A percentile compares a stretch with the other conserved stretches of the same genome.
These are phyloP conservation scores for Amanita rimosa DNA, from an alignment of 768 basidiomycete species.

Conservation along the genomic window DNA sequence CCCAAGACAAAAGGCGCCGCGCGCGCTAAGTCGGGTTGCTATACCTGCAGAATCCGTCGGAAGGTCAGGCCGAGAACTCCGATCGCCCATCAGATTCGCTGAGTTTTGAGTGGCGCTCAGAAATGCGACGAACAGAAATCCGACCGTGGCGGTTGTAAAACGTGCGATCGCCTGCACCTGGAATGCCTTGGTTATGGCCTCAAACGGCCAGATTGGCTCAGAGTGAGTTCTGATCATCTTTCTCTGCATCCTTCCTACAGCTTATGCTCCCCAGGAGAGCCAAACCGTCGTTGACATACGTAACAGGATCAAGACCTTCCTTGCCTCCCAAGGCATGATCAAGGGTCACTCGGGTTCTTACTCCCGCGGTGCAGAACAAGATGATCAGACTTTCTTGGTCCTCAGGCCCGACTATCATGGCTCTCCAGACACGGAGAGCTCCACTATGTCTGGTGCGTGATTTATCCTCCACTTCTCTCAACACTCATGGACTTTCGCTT, in stretches of 20 bases:
- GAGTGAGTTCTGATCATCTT: slow-evolving; percentile 43
- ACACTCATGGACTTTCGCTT: background rate
- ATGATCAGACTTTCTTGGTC: slow-evolving; percentile 28
- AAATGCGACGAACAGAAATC: slow-evolving; percentile 78
- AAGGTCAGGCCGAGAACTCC: slow-evolving; percentile 41
- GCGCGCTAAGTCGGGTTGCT: slow-evolving; percentile 82
- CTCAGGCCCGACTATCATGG: slow-evolving; percentile 13
- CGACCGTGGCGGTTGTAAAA: slow-evolving; percentile 52
- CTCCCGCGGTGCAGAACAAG: slow-evolving; percentile 43
- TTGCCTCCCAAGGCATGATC: slow-evolving; percentile 80
- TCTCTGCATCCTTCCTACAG: background rate
- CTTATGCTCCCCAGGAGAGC: slow-evolving; percentile 14
- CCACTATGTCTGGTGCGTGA: slow-evolving; percentile 7
- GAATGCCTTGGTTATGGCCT: slow-evolving; percentile 80
- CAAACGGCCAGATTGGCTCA: slow-evolving; percentile 78
- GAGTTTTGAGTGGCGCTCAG: slow-evolving; percentile 25
- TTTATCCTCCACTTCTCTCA: background rate
- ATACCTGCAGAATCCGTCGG: slow-evolving; percentile 78
- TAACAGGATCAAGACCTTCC: slow-evolving; percentile 70
- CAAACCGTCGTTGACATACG: slow-evolving; percentile 57
- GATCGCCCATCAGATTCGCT: slow-evolving; percentile 8
- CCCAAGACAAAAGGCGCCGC: slow-evolving; percentile 73
- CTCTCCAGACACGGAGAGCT: slow-evolving; percentile 8
- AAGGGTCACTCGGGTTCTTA: slow-evolving; percentile 75
- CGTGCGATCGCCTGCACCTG: slow-evolving; percentile 70